These are phyloP conservation scores for Echinochloa phyllopogon DNA, from an alignment of 176 grass and related monocot genomes.

Conservation along the genomic window DNA sequence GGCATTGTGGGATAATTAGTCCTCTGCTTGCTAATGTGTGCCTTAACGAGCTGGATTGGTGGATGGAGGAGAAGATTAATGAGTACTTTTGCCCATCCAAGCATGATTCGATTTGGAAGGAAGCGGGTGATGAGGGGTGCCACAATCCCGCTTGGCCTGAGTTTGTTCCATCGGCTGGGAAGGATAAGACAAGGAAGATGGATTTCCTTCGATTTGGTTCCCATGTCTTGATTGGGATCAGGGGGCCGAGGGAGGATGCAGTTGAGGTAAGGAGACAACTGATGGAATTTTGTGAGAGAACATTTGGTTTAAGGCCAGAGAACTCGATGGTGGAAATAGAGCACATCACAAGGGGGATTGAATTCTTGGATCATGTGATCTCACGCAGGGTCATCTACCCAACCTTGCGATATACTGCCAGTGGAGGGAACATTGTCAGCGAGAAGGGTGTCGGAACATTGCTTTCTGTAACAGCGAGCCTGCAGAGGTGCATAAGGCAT, in stretches of 20 bases:
- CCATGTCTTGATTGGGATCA: constrained; percentile 83
- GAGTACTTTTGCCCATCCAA: constrained; percentile 80
- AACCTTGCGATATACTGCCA: constrained; percentile 79
- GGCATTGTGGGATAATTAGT: constrained; percentile 84
- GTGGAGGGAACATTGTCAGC: constrained; percentile 76
- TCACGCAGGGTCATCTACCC: constrained; percentile 83
- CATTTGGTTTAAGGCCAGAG: constrained; percentile 75
- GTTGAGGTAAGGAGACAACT: constrained; percentile 71
- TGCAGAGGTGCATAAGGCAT: constrained; percentile 80
- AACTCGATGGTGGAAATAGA: constrained; percentile 89
- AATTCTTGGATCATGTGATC: constrained; percentile 96
- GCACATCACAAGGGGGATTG: constrained; percentile 91
- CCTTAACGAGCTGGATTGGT: constrained; percentile 82
- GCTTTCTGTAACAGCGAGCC: constrained; percentile 81
- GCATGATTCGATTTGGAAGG: constrained; percentile 82
- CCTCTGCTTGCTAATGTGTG: constrained; percentile 90
- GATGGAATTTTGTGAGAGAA: constrained; percentile 79
- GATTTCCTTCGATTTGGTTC: constrained; percentile 84
- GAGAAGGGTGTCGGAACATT: constrained; percentile 88
- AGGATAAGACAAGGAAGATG: constrained; percentile 82
- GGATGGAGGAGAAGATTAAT: constrained; percentile 80
- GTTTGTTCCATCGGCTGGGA: constrained; percentile 76
- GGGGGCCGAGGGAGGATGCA: constrained; percentile 82
- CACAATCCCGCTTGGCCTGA: constrained; percentile 98
- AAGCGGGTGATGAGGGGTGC: constrained; percentile 61